Percentiles rank a stretch among this genome's conserved stretches.
phyloP scores from a whole-genome alignment of 2,329 filamentous ascomycete genomes.

The Byssothecium circinans region DNA sequence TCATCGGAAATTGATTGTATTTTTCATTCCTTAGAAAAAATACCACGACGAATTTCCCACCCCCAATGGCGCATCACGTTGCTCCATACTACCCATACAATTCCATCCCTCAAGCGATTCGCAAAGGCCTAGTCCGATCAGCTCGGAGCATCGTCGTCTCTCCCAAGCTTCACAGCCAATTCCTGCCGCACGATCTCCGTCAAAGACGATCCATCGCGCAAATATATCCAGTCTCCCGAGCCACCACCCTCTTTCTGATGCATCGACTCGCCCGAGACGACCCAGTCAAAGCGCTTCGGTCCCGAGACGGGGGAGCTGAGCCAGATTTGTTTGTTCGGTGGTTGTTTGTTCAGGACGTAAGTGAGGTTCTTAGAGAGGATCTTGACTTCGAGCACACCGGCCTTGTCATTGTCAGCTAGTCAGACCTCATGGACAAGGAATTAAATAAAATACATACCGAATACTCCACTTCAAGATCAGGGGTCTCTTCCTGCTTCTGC shows the following conservation, averaged over 20 bases:
- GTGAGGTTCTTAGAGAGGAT: conserved; percentile 68
- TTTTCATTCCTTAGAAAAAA: too few species aligned
- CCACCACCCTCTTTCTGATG: conserved; percentile 77
- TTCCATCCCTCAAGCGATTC: neutral
- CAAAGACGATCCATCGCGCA: conserved; percentile 78
- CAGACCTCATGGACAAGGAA: neutral
- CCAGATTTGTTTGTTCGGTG: conserved; percentile 97
- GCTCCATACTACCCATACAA: conserved; percentile 1
- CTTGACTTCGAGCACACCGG: conserved; percentile 79
- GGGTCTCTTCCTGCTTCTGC: conserved; percentile 68
- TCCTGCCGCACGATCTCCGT: conserved; percentile 74
- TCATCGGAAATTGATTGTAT: too few species aligned
- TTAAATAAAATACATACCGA: conserved; percentile 63
- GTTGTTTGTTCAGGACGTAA: conserved; percentile 98
- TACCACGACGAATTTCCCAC: too few species aligned
- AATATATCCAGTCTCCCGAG: conserved; percentile 80
- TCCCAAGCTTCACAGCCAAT: conserved; percentile 62
- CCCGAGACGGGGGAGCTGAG: conserved; percentile 87
- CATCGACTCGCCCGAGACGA: conserved; percentile 71
- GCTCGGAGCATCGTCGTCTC: conserved; percentile 35
- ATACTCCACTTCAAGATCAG: conserved; percentile 86
- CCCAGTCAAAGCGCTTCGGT: conserved; percentile 93
- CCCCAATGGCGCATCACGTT: neutral
- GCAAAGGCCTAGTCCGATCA: conserved; percentile 12
- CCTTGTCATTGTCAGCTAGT: conserved; percentile 55